Evolutionary conservation across 805 yeast species (phyloP), one percentile per base, ranked within the genome.

Genomic region (Lachancea meyersii): DNA sequence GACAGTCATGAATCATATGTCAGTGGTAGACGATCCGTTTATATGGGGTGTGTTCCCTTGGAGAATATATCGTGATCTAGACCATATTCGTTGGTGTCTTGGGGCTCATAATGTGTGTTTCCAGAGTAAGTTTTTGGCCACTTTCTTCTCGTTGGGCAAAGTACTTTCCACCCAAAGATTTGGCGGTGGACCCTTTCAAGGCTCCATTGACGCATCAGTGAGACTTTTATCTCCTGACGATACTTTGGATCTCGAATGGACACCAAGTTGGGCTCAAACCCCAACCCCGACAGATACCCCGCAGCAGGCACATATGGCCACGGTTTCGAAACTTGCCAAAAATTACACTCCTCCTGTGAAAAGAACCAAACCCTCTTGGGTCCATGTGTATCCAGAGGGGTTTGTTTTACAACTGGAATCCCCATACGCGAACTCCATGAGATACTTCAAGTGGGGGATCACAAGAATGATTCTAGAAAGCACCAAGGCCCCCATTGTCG

Each of bases 391-490:
- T 63, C 98, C 98, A 0, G 98, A 91, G 61, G 96, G 95, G 0
- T 86, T 82, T 60, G 97, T 91, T 4, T 75, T 91, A 41, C 98
- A 93, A 61, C 61, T 86, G 38, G 73, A 80, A 47, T 80, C 82
- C 27, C 96, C 96, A 0, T 79, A 77, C 58, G 71, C 75, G 38
- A 84, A 86, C 51, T 87, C 97, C 3, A 86, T 93, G 93, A 71
- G 96, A 48, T 91, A 86, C 63, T 91, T 93, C 71, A 82, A 86
- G 58, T 91, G 97, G 97, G 98, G 98, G 0, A 80, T 88, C 1
- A 77, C 95, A 2, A 72, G 98, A 51, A 59, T 89, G 51, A 72
- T 93, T 4, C 64, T 93, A 43, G 98, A 91, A 61, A 71, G 94
- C 8, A 80, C 91, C 0, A 74, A 76, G 46, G 79, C 91, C 0